Base-by-base conservation (phyloP, 139 green algal genomes). In the Pseudopediastrum boryanum region DNA sequence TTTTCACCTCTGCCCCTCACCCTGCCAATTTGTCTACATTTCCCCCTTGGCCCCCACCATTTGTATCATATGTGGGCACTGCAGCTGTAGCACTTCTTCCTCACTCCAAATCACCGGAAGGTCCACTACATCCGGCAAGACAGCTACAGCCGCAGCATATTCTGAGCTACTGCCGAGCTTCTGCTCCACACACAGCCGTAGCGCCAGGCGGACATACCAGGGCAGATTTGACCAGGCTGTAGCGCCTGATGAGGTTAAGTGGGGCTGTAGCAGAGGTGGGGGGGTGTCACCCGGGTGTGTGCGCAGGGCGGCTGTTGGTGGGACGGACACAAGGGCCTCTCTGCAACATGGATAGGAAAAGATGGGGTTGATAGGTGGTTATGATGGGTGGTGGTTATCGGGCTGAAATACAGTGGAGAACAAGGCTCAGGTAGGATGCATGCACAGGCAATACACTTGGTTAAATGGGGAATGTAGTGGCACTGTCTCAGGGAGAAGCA, bases 361-460 rank as follows among this genome's bases (percentile, higher is more conserved):
- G n/a, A 36, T 36, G 33, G 3, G 42, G 29, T 13, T 9, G 13
- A 10, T 10, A 70, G n/a, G 4, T 27, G 23, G 36, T 38, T 56
- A 42, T 54, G 71, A 39, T 78, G 68, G 4, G 69, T 69, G 31
- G 68, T 78, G 13, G 71, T 56, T 62, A 78, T 70, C 71, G 68
- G 71, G 4, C 5, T 9, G 29, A 33, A 5, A 31, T 25, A n/a
- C 31, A 42, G 8, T 3, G 9, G 33, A 3, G 19, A 21, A 12
- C 61, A 69, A 36, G 27, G 29, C 3, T 16, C 31, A 1, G 5
- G 61, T 21, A 69, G 61, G 29, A 36, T 9, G 2, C 4, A 2
- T 31, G 38, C 3, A 6, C 16, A 29, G 54, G 16, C 54, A 64
- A 21, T 19, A 9, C 13, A 12, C 21, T 29, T 66, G n/a, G n/a